Evolutionary conservation across 192 early-diverging fungal genomes (phyloP).

Genomic region (Backusella liffmaniae): DNA sequence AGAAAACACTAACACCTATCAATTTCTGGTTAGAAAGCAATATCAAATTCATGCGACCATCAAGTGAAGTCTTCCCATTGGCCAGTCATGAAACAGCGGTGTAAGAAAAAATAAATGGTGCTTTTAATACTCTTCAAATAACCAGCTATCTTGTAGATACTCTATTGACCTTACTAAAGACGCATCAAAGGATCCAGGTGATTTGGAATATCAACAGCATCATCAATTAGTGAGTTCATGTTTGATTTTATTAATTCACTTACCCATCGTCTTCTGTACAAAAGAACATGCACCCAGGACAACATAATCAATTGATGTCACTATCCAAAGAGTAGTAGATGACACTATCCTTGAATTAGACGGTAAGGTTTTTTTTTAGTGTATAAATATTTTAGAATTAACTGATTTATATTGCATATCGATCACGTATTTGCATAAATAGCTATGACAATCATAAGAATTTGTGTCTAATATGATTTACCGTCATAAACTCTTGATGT

Average conservation of each 20-base stretch:
- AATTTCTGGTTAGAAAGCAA: constrained; percentile 18
- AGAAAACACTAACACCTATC: not conserved
- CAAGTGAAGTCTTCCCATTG: constrained; percentile 48
- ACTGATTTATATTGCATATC: not conserved
- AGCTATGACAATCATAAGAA: not conserved
- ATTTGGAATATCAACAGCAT: constrained; percentile 29
- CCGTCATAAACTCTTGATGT: constrained; percentile 14
- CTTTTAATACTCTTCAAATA: not conserved
- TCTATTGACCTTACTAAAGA: constrained; percentile 37
- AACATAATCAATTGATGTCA: constrained; percentile 44
- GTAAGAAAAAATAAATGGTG: constrained; percentile 15
- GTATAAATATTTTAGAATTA: not conserved
- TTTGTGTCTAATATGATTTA: not conserved
- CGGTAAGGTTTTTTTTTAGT: not conserved
- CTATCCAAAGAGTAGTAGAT: constrained; percentile 32
- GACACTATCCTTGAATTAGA: constrained; percentile 38
- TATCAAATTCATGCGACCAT: constrained; percentile 51
- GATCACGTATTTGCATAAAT: not conserved
- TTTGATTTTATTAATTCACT: not conserved
- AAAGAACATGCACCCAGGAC: constrained; percentile 50
- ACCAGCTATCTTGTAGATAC: constrained; percentile 11
- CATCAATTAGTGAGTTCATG: constrained; percentile 35
- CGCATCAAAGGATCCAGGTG: constrained; percentile 33
- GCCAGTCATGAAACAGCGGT: constrained; percentile 43
- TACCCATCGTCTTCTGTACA: not conserved